A percentile compares a stretch with the other conserved stretches of the same genome.
phyloP scores from a whole-genome alignment of 495 filamentous ascomycete genomes.

The Aspergillus panamensis region DNA sequence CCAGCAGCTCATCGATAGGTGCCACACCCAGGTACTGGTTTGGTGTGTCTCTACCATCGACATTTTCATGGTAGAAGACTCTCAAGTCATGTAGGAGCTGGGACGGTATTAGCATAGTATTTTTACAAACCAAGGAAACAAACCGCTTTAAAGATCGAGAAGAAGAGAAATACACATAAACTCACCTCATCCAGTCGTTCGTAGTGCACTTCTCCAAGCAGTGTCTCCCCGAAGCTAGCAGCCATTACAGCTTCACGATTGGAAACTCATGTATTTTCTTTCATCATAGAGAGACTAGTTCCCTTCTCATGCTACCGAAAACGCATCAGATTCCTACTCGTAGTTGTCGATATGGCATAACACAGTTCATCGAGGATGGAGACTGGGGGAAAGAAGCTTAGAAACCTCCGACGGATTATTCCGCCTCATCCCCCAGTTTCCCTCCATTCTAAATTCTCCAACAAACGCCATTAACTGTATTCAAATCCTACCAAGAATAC shows the following conservation, averaged over 20 bases:
- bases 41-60: background rate
- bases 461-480: background rate
- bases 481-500: background rate
- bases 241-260: slow-evolving; percentile 26
- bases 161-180: background rate
- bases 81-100: slow-evolving; percentile 50
- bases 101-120: slow-evolving; percentile 2
- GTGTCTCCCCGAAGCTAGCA: slow-evolving; percentile 51
- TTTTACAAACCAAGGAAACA: background rate
- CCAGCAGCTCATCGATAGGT: slow-evolving; percentile 48
- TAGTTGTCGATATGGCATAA: background rate
- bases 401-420: slow-evolving; percentile 1
- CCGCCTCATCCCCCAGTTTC: background rate
- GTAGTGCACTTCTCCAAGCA: slow-evolving; percentile 64
- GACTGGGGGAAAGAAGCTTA: background rate
- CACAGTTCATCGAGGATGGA: background rate
- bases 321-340: no score
- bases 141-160: background rate
- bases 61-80: slow-evolving; percentile 19
- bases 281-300: background rate
- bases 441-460: background rate
- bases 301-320: background rate
- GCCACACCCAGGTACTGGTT: slow-evolving; percentile 39
- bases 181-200: slow-evolving; percentile 64
- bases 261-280: slow-evolving; percentile 16